Conservation (phyloP, 306 rosid species). For the Hylodesmum podocarpum region DNA sequence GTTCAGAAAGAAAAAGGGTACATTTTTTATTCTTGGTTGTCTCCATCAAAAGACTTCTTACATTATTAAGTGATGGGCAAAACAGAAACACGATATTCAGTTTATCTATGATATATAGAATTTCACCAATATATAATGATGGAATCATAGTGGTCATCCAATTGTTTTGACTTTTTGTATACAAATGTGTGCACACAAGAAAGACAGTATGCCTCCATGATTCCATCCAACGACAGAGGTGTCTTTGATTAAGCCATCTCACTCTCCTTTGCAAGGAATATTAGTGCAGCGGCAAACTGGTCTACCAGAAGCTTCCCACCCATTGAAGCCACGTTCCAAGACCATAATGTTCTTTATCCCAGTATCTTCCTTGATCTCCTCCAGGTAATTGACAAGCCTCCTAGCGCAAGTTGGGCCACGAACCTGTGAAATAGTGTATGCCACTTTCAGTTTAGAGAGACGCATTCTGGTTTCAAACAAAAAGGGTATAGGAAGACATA, state of each 20-base stretch:
- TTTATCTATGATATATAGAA: slow-evolving; percentile 14
- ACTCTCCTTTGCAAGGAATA: slow-evolving; percentile 60
- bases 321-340: slow-evolving; percentile 92
- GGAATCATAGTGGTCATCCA: slow-evolving; percentile 4
- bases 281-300: slow-evolving; percentile 86
- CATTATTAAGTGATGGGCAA: background rate
- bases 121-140: background rate
- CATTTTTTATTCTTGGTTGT: slow-evolving; percentile 1
- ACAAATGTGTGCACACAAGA: slow-evolving; percentile 14
- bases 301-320: slow-evolving; percentile 88
- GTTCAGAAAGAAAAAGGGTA: slow-evolving; percentile 15
- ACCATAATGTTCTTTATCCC: slow-evolving; percentile 81
- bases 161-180: background rate
- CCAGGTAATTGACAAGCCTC: slow-evolving; percentile 63
- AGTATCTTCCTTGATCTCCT: slow-evolving; percentile 63
- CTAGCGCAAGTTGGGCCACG: slow-evolving; percentile 94
- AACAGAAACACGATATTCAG: slow-evolving; percentile 22
- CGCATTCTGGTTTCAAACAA: background rate
- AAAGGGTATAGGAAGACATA: background rate
- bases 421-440: slow-evolving; percentile 53
- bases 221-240: slow-evolving; percentile 10
- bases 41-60: slow-evolving; percentile 1
- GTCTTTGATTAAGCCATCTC: slow-evolving; percentile 37
- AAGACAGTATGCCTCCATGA: slow-evolving; percentile 21
- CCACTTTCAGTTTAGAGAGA: slow-evolving; percentile 8